Conservation (phyloP, 768 basidiomycete species). For the Serendipita sp. region DNA sequence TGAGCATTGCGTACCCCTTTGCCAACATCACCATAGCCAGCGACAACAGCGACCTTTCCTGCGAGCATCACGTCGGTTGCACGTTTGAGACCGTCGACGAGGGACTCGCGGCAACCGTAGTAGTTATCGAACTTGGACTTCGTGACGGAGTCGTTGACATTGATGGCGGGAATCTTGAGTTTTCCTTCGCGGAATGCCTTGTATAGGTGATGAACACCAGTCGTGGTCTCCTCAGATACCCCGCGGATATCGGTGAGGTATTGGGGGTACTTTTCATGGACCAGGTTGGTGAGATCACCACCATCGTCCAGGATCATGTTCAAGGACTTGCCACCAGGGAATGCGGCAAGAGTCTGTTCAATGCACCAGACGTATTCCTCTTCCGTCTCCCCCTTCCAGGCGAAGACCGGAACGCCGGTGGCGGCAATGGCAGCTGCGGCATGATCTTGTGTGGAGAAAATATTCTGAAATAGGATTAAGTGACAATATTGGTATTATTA, state of each 20-base stretch:
- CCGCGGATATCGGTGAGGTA: conserved; percentile 73
- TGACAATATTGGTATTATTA: neutral
- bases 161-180: conserved; percentile 96
- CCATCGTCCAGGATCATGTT: conserved; percentile 99
- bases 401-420: conserved; percentile 94
- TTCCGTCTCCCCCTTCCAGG: conserved; percentile 99
- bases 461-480: conserved; percentile 46
- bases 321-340: conserved; percentile 63
- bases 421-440: conserved; percentile 97
- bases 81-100: conserved; percentile 99
- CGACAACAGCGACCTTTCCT: conserved; percentile 97
- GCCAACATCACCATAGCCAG: conserved; percentile 97
- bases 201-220: conserved; percentile 98
- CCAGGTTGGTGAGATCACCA: conserved; percentile 85
- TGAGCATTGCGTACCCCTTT: conserved; percentile 64
- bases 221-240: conserved; percentile 98
- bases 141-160: conserved; percentile 98
- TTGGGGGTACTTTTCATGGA: conserved; percentile 94
- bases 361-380: conserved; percentile 98
- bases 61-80: conserved; percentile 99
- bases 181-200: conserved; percentile 92
- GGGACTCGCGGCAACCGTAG: conserved; percentile 98
- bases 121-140: conserved; percentile 99
- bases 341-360: conserved; percentile 84
- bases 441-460: conserved; percentile 99